Evolutionary conservation across 176 grass and related monocot genomes (phyloP), one percentile per base, ranked within the genome.

Genomic region (Echinochloa phyllopogon): DNA sequence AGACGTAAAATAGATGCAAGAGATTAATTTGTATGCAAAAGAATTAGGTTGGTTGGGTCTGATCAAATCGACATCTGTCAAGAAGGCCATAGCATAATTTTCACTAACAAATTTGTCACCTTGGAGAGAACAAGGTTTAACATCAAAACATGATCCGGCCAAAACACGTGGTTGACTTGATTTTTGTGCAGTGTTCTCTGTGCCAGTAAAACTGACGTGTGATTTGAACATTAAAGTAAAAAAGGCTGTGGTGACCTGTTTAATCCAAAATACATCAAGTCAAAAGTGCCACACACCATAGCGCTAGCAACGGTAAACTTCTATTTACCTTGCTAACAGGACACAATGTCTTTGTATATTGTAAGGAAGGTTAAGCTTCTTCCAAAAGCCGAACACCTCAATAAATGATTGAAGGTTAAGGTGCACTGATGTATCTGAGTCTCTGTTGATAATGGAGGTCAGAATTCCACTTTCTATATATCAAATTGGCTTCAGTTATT

Each of bases 401-500:
- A 37, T 11, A 51, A 36, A 18, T 33, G 57, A 38, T 64, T 20
- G 20, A 57, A 41, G 23, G 3, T 5, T 9, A 41, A 56, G 5
- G 13, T 56, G 8, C 2, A 52, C 9, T 65, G n/a, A n/a, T n/a
- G n/a, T 49, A 43, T 43, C 71, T 62, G 42, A 88, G 62, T 21
- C 38, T 69, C 4, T 70, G 33, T 64, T 40, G 21, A 71, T 69
- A 8, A 60, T 44, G 0, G 10, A 64, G 41, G 40, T 18, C 14
- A 89, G 5, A 78, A 27, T 62, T 47, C 37, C 60, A 81, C 43
- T 81, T 81, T 3, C 21, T 60, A 37, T 75, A 11, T 67, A 74
- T 41, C 69, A 84, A 88, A 83, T 69, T 37, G 33, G 4, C 27
- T 49, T 58, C 20, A 14, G 40, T 48, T 75, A 69, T 42, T 77